Evolutionary conservation across 352 stramenopile genomes (phyloP).

Genomic region (Globisporangium lucens): DNA sequence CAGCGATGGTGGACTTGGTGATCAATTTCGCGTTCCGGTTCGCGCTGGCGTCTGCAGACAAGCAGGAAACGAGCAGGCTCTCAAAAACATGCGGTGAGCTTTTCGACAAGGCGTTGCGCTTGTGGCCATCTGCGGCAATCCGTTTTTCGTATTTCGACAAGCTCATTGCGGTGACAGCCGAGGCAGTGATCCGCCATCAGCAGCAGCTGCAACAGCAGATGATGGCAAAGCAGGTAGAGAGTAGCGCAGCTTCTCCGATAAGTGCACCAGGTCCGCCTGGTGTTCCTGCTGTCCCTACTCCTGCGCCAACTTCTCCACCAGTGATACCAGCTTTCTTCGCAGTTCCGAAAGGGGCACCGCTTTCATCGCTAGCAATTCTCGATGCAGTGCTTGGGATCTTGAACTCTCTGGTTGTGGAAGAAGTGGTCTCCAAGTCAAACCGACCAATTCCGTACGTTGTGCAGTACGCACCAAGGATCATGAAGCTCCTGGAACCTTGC

Average conservation of each 20-base stretch:
- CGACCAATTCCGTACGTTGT: slow-evolving; percentile 78
- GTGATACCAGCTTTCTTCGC: slow-evolving; percentile 80
- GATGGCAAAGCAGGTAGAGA: slow-evolving; percentile 14
- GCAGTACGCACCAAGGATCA: slow-evolving; percentile 85
- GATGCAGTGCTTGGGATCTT: slow-evolving; percentile 86
- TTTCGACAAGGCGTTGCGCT: slow-evolving; percentile 80
- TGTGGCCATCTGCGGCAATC: slow-evolving; percentile 86
- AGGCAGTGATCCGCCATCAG: slow-evolving; percentile 79
- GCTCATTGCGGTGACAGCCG: slow-evolving; percentile 85
- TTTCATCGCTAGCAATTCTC: slow-evolving; percentile 85
- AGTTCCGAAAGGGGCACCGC: slow-evolving; percentile 75
- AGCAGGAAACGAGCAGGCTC: slow-evolving; percentile 83
- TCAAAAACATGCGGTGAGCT: slow-evolving; percentile 88
- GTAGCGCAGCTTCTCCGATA: slow-evolving; percentile 1
- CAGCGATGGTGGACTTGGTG: slow-evolving; percentile 88
- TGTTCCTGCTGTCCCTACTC: slow-evolving; percentile 24
- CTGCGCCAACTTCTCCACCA: slow-evolving; percentile 21
- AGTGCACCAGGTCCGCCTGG: slow-evolving; percentile 16
- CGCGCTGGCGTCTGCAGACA: slow-evolving; percentile 84
- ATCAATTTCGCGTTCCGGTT: slow-evolving; percentile 92
- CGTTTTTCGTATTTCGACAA: slow-evolving; percentile 91
- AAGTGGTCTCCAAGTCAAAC: slow-evolving; percentile 75
- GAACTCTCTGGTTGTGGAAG: slow-evolving; percentile 75
- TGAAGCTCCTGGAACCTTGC: slow-evolving; percentile 88
- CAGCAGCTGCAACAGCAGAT: slow-evolving; percentile 50